phyloP scores from a whole-genome alignment of 108 stramenopile genomes.

The Cyclostephanos invisitatus region DNA sequence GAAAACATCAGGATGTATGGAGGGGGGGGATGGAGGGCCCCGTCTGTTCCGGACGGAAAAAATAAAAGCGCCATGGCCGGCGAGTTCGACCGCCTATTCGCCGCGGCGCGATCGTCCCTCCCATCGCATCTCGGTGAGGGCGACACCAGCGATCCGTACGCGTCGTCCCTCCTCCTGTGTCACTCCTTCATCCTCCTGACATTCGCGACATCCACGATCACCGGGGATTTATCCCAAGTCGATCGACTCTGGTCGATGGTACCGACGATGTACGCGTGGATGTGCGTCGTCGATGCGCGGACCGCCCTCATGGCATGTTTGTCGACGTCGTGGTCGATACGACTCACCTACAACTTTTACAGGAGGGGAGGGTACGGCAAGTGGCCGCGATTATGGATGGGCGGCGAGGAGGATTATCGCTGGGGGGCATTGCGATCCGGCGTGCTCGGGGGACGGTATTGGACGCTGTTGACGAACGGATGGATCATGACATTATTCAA shows the following conservation, averaged over 20 bases:
- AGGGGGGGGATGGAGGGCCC: too few relatives aligned
- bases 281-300: slow-evolving; percentile 54
- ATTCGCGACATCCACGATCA: slow-evolving; percentile 50
- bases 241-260: slow-evolving; percentile 77
- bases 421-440: slow-evolving; percentile 65
- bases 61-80: too few relatives aligned
- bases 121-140: too few relatives aligned
- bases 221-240: slow-evolving; percentile 69
- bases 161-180: slow-evolving; percentile 1
- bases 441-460: slow-evolving; percentile 24
- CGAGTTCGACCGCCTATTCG: too few relatives aligned
- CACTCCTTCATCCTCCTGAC: slow-evolving; percentile 19
- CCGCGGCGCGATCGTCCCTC: too few relatives aligned
- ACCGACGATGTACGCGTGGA: slow-evolving; percentile 72
- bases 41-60: too few relatives aligned
- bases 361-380: slow-evolving; percentile 70
- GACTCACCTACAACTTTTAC: slow-evolving; percentile 77
- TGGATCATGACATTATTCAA: slow-evolving; percentile 68
- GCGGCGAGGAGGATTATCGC: slow-evolving; percentile 77
- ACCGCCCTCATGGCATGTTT: slow-evolving; percentile 63
- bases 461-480: slow-evolving; percentile 48
- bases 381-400: slow-evolving; percentile 58
- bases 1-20: too few relatives aligned
- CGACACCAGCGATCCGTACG: too few relatives aligned
- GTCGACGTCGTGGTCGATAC: slow-evolving; percentile 68